phyloP scores from a whole-genome alignment of 441 rosid species.

The Syzygium syzygioides region DNA sequence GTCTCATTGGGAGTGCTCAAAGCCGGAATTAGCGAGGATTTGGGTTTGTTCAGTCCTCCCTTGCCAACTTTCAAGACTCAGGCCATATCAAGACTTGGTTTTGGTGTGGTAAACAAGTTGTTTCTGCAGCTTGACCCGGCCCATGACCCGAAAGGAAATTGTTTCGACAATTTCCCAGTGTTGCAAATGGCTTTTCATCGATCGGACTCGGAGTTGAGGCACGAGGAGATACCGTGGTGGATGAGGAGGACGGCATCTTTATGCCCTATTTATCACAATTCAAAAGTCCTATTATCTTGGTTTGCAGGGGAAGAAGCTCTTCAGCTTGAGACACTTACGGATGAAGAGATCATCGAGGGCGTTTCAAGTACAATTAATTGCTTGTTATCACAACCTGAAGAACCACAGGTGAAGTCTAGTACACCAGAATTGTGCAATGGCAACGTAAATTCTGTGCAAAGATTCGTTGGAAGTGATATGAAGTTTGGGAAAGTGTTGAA shows the following conservation, averaged over 20 bases:
- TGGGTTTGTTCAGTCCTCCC: conserved; percentile 70
- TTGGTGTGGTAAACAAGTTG: conserved; percentile 87
- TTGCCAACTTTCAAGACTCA: conserved; percentile 65
- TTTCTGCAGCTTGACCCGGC: conserved; percentile 49
- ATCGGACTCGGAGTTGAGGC: conserved; percentile 42
- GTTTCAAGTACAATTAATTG: conserved; percentile 53
- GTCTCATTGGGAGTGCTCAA: conserved; percentile 89
- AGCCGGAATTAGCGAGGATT: conserved; percentile 48
- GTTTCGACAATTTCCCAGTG: conserved; percentile 41
- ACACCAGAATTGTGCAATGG: conserved; percentile 31
- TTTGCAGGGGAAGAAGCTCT: conserved; percentile 94
- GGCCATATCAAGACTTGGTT: conserved; percentile 82
- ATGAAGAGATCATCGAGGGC: conserved; percentile 63
- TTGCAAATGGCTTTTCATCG: conserved; percentile 72
- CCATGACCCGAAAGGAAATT: conserved; percentile 17
- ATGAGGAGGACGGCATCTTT: conserved; percentile 87
- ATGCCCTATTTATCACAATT: conserved; percentile 61
- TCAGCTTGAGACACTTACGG: conserved; percentile 64
- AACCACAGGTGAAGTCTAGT: conserved; percentile 17
- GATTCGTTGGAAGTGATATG: conserved; percentile 12
- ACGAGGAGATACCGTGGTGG: conserved; percentile 79
- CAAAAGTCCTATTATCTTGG: conserved; percentile 77
- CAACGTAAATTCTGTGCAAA: conserved; percentile 5
- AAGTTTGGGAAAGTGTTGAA: conserved; percentile 48
- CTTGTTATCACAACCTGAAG: conserved; percentile 29